These are phyloP conservation scores for Rhodotorula sp. DNA, from an alignment of 1,284 basidiomycete genomes.

Conservation along the genomic window DNA sequence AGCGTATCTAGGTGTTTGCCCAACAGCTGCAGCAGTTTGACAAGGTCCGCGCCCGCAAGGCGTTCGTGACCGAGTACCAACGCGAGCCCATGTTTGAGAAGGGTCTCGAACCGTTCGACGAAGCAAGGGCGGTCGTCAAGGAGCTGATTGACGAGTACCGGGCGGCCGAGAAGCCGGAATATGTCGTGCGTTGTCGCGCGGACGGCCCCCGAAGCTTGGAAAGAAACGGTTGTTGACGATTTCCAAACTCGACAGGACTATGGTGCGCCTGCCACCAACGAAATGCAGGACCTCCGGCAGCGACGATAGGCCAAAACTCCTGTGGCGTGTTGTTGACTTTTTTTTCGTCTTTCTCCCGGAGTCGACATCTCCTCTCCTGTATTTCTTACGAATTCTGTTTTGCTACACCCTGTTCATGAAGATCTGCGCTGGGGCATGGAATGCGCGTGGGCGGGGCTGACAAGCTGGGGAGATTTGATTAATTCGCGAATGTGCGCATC, in stretches of 20 bases:
- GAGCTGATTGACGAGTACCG: conserved; percentile 86
- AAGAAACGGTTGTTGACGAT: too few species aligned
- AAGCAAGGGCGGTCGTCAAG: conserved; percentile 63
- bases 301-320: neutral
- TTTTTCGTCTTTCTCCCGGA: too few species aligned
- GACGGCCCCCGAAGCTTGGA: neutral
- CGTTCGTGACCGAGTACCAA: conserved; percentile 96
- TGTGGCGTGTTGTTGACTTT: neutral
- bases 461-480: neutral
- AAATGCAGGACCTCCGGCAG: neutral
- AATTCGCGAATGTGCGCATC: neutral
- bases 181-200: conserved; percentile 57
- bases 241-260: conserved; percentile 16
- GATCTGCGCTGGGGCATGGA: too few species aligned
- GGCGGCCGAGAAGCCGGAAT: conserved; percentile 86
- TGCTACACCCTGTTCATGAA: too few species aligned
- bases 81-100: conserved; percentile 92
- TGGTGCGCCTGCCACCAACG: conserved; percentile 17
- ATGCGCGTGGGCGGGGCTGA: neutral
- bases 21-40: conserved; percentile 96
- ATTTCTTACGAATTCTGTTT: too few species aligned
- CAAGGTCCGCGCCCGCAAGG: conserved; percentile 79
- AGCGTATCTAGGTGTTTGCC: conserved; percentile 72
- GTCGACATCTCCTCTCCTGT: too few species aligned
- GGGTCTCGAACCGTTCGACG: conserved; percentile 88